phyloP scores from a whole-genome alignment of 2,329 filamentous ascomycete genomes.

The Aschersonia sp. region DNA sequence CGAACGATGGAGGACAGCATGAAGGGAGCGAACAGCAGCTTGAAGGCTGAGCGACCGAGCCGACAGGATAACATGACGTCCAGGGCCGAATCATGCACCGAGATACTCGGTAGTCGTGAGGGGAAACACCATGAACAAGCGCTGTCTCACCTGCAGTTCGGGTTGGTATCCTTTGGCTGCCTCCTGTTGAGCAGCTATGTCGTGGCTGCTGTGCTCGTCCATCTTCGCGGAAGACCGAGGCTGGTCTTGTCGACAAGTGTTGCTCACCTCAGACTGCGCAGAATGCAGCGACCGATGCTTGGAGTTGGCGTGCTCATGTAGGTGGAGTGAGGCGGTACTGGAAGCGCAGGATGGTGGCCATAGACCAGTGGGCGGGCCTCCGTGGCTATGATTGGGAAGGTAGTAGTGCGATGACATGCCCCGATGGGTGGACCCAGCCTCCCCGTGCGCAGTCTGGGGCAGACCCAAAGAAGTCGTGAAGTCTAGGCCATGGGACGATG shows the following conservation, averaged over 20 bases:
- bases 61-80: too few species aligned
- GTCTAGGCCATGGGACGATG: slow-evolving; percentile 22
- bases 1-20: too few species aligned
- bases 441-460: slow-evolving; percentile 4
- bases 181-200: slow-evolving; percentile 44
- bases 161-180: slow-evolving; percentile 45
- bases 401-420: slow-evolving; percentile 3
- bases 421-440: slow-evolving; percentile 3
- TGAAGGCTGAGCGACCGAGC: too few species aligned
- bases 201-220: slow-evolving; percentile 22
- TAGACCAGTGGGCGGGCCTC: slow-evolving; percentile 1
- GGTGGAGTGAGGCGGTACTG: slow-evolving; percentile 3
- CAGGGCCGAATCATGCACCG: too few species aligned
- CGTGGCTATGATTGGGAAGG: slow-evolving; percentile 3
- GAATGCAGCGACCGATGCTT: slow-evolving; percentile 1
- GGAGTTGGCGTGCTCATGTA: slow-evolving; percentile 4
- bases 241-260: slow-evolving; percentile 5
- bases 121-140: not conserved
- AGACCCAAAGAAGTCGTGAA: slow-evolving; percentile 8
- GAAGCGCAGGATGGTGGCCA: slow-evolving; percentile 4
- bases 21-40: too few species aligned
- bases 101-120: too few species aligned
- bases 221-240: slow-evolving; percentile 12
- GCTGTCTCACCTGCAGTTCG: slow-evolving; percentile 33
- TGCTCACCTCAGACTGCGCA: slow-evolving; percentile 2